Base-by-base conservation (phyloP, 768 basidiomycete genomes). In the Cantharellus anzutake region DNA sequence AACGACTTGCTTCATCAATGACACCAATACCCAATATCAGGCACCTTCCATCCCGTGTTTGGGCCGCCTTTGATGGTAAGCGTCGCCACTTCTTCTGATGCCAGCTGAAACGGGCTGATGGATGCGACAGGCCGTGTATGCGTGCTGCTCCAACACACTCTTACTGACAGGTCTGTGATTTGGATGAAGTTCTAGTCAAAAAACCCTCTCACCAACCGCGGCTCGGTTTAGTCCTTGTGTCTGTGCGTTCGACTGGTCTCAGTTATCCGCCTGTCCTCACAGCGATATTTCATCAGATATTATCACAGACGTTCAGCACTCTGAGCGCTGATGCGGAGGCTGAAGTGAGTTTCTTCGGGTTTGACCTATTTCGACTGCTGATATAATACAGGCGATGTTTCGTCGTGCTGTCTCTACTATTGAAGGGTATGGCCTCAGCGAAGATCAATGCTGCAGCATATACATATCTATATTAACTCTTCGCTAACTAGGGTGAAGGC, bases 311-410 rank as follows among this genome's bases (percentile, higher is more conserved):
- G 0, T 99, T 99, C 68, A 83, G 93, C 0, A 86, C 79, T 4
- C 90, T 98, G 66, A 93, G 83, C 63, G 84, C 88, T 64, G 91
- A 97, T 70, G 96, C 94, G 39, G 82, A 80, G 1, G 91, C 92
- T 1, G 91, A 96, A 76, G 89, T 88, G 64, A 56, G 68, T 63
- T 35, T 58, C 4, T 5, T 14, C 11, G 52, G 56, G 14, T 57
- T 42, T 1, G 41, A 37, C 42, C 16, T 16, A 39, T 11, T 14
- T 41, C 14, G 11, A 55, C 11, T 37, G 35, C 52, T 55, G 38
- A 55, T 14, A 7, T 42, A 39, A 40, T 57, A 11, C 63, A 94
- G 86, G 87, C 86, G 2, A 91, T 96, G 91, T 97, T 94, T 69
- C 76, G 94, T 55, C 84, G 83, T 67, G 92, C 93, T 0, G 94